Evolutionary conservation across 495 filamentous ascomycete species (phyloP), one percentile per base, ranked within the genome.

Genomic region (Lentithecium fluviatile): DNA sequence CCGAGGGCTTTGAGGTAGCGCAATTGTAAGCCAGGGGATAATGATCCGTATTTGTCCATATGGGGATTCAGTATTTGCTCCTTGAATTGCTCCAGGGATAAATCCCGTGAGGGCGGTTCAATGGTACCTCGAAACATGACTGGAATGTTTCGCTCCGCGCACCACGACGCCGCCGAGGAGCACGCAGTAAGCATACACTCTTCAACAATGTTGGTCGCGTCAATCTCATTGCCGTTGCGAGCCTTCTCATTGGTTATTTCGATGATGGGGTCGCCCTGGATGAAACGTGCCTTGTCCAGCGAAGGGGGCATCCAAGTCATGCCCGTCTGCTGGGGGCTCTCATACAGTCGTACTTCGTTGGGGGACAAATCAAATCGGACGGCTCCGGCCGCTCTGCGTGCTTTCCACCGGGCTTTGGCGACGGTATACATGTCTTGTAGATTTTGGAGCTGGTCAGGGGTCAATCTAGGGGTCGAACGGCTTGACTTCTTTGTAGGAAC

Each of bases 161-260:
- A 89, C 88, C 90, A 98, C 37, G 71, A 73, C 6, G 85, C 91
- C 2, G 84, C 85, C 19, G 88, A 75, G 66, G 88, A 80, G 62
- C 88, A 87, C 49, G 85, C 91, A 19, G 93, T 74, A 46, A 89
- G 77, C 94, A 97, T 98, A 21, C 88, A 69, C 52, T 84, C 77
- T 1, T 80, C 73, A 45, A 88, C 76, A 34, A 89, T 70, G 11
- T 56, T 58, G 32, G 10, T 53, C 17, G 47, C n/a, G 23, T 29
- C 17, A 4, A 59, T 25, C 4, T 58, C 25, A 2, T 63, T n/a
- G n/a, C n/a, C n/a, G 74, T 6, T 67, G 64, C 34, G 81, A 70
- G 48, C 75, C 45, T 10, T 52, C 26, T 54, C 38, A 6, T 58
- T 58, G n/a, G 15, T 48, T 34, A 73, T 26, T 51, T 76, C 70